phyloP scores from a whole-genome alignment of 345 rosid species.

The Bruguiera parviflora region DNA sequence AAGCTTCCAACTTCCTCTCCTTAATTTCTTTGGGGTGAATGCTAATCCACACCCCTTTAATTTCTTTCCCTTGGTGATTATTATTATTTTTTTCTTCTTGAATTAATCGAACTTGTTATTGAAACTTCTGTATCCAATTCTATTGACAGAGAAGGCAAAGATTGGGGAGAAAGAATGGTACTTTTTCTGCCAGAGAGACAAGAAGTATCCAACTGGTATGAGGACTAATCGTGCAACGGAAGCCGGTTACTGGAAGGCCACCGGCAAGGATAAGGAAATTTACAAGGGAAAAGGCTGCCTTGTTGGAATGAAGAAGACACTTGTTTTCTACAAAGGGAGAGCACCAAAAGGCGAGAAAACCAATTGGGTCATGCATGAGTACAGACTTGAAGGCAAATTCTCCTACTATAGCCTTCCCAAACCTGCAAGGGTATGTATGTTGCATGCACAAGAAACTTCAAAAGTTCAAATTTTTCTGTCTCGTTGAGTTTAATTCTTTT shows the following conservation, averaged over 20 bases:
- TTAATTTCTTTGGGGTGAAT: not conserved
- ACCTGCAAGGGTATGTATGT: slow-evolving; percentile 51
- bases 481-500: not conserved
- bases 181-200: slow-evolving; percentile 87
- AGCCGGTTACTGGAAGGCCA: slow-evolving; percentile 97
- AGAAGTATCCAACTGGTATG: slow-evolving; percentile 97
- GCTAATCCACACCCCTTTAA: not conserved
- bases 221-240: slow-evolving; percentile 92
- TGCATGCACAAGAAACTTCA: not conserved
- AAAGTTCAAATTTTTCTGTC: not conserved
- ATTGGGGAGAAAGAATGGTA: slow-evolving; percentile 95
- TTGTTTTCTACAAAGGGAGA: slow-evolving; percentile 90
- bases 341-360: slow-evolving; percentile 97
- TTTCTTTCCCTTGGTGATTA: not conserved
- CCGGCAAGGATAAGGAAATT: slow-evolving; percentile 91
- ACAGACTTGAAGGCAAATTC: slow-evolving; percentile 79
- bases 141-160: slow-evolving; percentile 70
- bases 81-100: not conserved
- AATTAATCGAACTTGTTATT: not conserved
- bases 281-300: slow-evolving; percentile 58
- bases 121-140: not conserved
- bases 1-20: slow-evolving; percentile 14
- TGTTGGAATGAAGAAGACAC: slow-evolving; percentile 99
- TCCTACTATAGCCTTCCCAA: slow-evolving; percentile 66
- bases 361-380: slow-evolving; percentile 98